Evolutionary conservation across 1,284 basidiomycete species (phyloP).

Genomic region (Ustilago sp.): DNA sequence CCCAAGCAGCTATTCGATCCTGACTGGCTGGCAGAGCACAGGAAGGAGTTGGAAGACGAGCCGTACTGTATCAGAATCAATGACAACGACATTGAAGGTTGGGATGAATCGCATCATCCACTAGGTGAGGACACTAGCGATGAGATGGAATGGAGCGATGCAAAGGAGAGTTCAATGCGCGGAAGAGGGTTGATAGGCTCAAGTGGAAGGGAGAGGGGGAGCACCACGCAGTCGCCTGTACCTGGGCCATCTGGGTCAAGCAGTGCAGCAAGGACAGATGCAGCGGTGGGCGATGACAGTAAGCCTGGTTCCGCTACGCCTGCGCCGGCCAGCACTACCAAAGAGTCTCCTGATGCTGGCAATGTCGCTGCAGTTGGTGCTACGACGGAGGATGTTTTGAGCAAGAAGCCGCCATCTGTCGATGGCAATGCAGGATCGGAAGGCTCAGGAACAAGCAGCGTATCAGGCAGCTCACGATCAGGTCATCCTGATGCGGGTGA

Average conservation of each 20-base stretch:
- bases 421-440: constrained; percentile 11
- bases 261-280: not conserved
- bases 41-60: constrained; percentile 45
- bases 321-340: not conserved
- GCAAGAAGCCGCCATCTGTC: not conserved
- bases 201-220: constrained; percentile 17
- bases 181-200: constrained; percentile 18
- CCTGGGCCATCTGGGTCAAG: constrained; percentile 1
- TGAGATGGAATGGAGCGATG: constrained; percentile 59
- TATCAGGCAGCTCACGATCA: constrained; percentile 32
- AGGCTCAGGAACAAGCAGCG: constrained; percentile 33
- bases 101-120: constrained; percentile 50
- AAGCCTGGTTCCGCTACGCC: constrained; percentile 20
- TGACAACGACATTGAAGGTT: constrained; percentile 49
- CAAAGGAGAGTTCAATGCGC: constrained; percentile 38
- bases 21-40: constrained; percentile 49
- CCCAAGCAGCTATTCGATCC: constrained; percentile 51
- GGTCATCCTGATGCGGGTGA: constrained; percentile 27
- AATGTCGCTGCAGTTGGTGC: not conserved
- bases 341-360: constrained; percentile 8
- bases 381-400: not conserved
- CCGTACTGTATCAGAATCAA: constrained; percentile 55
- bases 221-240: constrained; percentile 24
- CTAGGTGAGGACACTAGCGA: constrained; percentile 55
- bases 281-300: not conserved